A percentile compares a stretch with the other conserved stretches of the same genome.
These are phyloP conservation scores for Paxillus ammoniavirescens DNA, from an alignment of 768 basidiomycete species.

Conservation along the genomic window DNA sequence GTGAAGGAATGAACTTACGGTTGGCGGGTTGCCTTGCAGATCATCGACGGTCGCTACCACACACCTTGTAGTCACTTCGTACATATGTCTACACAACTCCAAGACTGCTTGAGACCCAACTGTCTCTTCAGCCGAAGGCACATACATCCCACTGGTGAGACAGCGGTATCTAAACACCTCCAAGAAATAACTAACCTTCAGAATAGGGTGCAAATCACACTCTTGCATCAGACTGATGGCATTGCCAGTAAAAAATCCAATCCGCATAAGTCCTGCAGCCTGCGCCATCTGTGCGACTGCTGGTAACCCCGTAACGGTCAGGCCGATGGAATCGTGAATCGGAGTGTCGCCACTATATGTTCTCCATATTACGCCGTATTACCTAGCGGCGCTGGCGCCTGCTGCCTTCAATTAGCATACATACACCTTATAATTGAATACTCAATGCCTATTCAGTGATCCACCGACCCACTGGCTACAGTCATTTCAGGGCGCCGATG, in stretches of 20 bases:
- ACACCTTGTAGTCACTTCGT: slow-evolving; percentile 69
- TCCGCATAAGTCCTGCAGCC: slow-evolving; percentile 59
- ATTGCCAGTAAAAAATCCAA: slow-evolving; percentile 66
- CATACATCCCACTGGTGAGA: slow-evolving; percentile 50
- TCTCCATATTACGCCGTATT: slow-evolving; percentile 1
- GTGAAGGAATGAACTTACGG: neutral
- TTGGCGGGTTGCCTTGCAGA: slow-evolving; percentile 35
- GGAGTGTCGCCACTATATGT: neutral
- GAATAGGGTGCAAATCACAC: slow-evolving; percentile 52
- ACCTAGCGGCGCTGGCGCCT: slow-evolving; percentile 22
- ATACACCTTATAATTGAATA: slow-evolving; percentile 21
- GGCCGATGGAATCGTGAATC: slow-evolving; percentile 19
- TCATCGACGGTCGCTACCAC: slow-evolving; percentile 76
- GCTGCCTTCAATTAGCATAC: slow-evolving; percentile 10
- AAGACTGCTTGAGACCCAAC: slow-evolving; percentile 62
- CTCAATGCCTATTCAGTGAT: slow-evolving; percentile 16
- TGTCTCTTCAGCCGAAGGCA: slow-evolving; percentile 75
- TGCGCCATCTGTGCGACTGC: slow-evolving; percentile 35
- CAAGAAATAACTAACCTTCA: slow-evolving; percentile 13
- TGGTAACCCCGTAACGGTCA: slow-evolving; percentile 8
- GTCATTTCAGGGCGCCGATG: neutral
- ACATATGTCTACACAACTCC: slow-evolving; percentile 64
- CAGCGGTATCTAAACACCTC: neutral
- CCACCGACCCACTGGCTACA: neutral
- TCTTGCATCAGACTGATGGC: slow-evolving; percentile 65